Conservation (phyloP, 2,329 filamentous ascomycete species). For the Rhytidhysteron rufulum region DNA sequence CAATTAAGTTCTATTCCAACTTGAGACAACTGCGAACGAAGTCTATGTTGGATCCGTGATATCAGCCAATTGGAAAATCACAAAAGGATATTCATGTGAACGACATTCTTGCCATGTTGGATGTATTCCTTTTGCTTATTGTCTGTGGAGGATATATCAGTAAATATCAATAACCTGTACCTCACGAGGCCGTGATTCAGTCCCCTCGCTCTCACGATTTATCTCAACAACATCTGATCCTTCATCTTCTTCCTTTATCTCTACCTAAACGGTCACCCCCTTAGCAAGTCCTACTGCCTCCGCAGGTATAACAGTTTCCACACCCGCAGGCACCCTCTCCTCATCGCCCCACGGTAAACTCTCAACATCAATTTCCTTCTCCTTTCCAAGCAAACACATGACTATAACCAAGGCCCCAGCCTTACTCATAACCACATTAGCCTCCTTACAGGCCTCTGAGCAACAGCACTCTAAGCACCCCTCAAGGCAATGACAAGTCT, state of each 20-base stretch:
- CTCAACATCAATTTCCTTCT: conserved; percentile 76
- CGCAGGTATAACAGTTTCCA: conserved; percentile 79
- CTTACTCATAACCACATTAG: conserved; percentile 92
- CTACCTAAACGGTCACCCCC: conserved; percentile 37
- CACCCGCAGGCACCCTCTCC: conserved; percentile 60
- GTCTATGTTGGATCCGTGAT: too few species aligned
- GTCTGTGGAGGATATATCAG: too few species aligned
- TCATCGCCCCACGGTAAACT: conserved; percentile 83
- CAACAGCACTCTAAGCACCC: conserved; percentile 91
- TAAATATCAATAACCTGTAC: too few species aligned
- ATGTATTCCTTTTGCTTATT: too few species aligned
- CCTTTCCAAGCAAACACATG: conserved; percentile 67
- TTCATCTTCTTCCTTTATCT: conserved; percentile 32
- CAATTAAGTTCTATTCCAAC: too few species aligned
- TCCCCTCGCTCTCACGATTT: too few species aligned
- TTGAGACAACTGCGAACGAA: too few species aligned
- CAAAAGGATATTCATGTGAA: too few species aligned
- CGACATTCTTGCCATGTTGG: too few species aligned
- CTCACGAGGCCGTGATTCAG: too few species aligned
- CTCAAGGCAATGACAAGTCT: conserved; percentile 69
- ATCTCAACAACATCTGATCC: too few species aligned
- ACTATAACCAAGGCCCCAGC: conserved; percentile 79
- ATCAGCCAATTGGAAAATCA: too few species aligned
- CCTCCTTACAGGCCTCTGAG: conserved; percentile 76
- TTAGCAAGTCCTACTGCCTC: conserved; percentile 56